Evolutionary conservation across 495 filamentous ascomycete genomes (phyloP), one percentile per base, ranked within the genome.

Genomic region (Chaetomium cochliodes): DNA sequence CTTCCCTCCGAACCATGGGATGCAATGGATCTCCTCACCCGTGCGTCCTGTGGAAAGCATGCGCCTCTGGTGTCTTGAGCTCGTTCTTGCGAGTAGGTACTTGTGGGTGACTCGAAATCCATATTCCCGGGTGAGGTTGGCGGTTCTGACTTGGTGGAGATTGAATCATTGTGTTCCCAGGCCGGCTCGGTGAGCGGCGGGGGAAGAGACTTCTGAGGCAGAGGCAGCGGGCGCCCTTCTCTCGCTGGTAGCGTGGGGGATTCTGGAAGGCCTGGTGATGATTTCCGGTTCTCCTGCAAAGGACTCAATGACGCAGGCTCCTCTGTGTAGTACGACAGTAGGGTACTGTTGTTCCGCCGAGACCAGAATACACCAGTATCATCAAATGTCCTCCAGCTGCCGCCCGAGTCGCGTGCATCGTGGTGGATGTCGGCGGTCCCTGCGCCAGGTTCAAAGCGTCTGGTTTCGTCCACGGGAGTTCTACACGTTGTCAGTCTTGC

Each of bases 81-180:
- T 39, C 39, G 26, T 9, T 65, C 63, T 2, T 33, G 33, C 13
- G 51, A 5, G 12, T 44, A 39, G 1, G 41, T 44, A 44, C 41
- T 44, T 15, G 20, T 42, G 15, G 64, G 64, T 16, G 64, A 42
- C 20, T 62, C 51, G 8, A 37, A 6, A 1, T 66, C 58, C 0
- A 52, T 30, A 30, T 58, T 50, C 15, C 42, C n/a, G 0, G 30
- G 18, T 1, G 25, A 44, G n/a, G n/a, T 46, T 15, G 66, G 63
- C 2, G 61, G 58, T 25, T 68, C 68, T 3, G 70, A 72, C 37
- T 51, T 64, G 16, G 54, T 50, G 5, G 68, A 60, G 9, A 66
- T 62, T 13, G 68, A 68, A 8, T 41, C 42, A 22, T 56, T 41
- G 23, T 54, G 52, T 3, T 52, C 53, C 66, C 68, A 66, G 7